Base-by-base conservation (phyloP, 1,284 basidiomycete species). In the Sparassis latifolia region DNA sequence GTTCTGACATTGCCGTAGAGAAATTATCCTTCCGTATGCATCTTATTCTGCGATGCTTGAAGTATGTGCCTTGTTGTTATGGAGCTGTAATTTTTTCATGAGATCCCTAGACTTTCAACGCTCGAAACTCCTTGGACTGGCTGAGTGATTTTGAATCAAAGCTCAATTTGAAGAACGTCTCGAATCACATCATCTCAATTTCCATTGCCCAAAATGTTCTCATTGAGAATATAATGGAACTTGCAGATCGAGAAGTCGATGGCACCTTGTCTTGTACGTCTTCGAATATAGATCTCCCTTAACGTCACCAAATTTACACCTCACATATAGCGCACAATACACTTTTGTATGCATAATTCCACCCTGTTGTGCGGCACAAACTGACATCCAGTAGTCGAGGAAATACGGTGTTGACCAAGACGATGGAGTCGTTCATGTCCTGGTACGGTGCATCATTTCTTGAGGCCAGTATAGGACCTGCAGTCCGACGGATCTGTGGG, bases 381-480 rank as follows among this genome's bases (percentile, higher is more conserved):
- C 45, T 54, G 38, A 54, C 30, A 3, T 27, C 3, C 30, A 32
- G 20, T 43, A 66, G 65, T 52, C 82, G 89, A 47, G 89, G 88
- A 31, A 92, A 91, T 63, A 89, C 84, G 4, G 79, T 78, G 38
- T 74, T 92, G 49, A 92, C 90, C 28, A 92, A 89, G 65, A 82
- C 83, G 7, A 80, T 91, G 68, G 90, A 92, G 61, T 66, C 81
- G 4, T 82, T 81, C 57, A 89, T 92, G 81, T 70, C 74, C 28
- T 82, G 80, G 70, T 86, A 89, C 58, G 90, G 89, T 10, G 79
- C 73, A 59, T 69, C 73, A 0, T 92, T 90, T 62, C 72, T 92
- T 28, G 89, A 92, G 62, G 79, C 80, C 28, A 88, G 86, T 58
- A 75, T 92, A 41, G 90, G 89, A 9, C 65, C 67, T 31, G 73